Percentiles rank a stretch among this genome's conserved stretches.
Evolutionary conservation across 2,329 filamentous ascomycete species (phyloP).

Genomic region (Alternaria alternata): DNA sequence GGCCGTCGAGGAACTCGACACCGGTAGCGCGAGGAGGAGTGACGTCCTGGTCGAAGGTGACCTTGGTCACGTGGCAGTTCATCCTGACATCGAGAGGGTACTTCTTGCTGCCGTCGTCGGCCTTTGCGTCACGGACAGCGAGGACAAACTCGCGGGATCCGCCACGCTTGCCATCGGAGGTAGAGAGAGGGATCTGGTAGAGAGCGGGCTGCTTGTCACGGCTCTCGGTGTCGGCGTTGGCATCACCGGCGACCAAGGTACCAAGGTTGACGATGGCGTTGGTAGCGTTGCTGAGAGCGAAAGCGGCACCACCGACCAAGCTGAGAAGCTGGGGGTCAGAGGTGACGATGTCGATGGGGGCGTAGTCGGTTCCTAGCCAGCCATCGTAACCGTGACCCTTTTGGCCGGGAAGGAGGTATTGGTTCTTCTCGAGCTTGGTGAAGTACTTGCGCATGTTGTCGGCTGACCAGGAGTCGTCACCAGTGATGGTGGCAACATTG

Average conservation of each 20-base stretch:
- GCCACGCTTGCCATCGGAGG: constrained; percentile 58
- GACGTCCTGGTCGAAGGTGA: constrained; percentile 70
- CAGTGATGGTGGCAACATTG: constrained; percentile 65
- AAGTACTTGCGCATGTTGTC: constrained; percentile 69
- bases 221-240: constrained; percentile 57
- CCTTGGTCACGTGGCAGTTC: constrained; percentile 71
- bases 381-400: constrained; percentile 65
- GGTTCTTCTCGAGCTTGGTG: constrained; percentile 62
- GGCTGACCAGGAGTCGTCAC: constrained; percentile 66
- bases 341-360: constrained; percentile 61
- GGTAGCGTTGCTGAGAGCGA: constrained; percentile 58
- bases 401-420: constrained; percentile 56
- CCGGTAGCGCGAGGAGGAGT: constrained; percentile 60
- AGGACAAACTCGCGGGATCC: constrained; percentile 66
- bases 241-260: constrained; percentile 56
- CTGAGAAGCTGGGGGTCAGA: constrained; percentile 63
- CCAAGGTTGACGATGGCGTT: constrained; percentile 46
- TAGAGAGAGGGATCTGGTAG: constrained; percentile 67
- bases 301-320: constrained; percentile 60
- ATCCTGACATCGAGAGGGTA: constrained; percentile 66
- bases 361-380: constrained; percentile 63
- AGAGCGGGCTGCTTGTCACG: constrained; percentile 60
- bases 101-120: constrained; percentile 59
- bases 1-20: constrained; percentile 54
- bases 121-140: constrained; percentile 58